Evolutionary conservation across 768 basidiomycete genomes (phyloP).

Genomic region (Tulasnella sp.): DNA sequence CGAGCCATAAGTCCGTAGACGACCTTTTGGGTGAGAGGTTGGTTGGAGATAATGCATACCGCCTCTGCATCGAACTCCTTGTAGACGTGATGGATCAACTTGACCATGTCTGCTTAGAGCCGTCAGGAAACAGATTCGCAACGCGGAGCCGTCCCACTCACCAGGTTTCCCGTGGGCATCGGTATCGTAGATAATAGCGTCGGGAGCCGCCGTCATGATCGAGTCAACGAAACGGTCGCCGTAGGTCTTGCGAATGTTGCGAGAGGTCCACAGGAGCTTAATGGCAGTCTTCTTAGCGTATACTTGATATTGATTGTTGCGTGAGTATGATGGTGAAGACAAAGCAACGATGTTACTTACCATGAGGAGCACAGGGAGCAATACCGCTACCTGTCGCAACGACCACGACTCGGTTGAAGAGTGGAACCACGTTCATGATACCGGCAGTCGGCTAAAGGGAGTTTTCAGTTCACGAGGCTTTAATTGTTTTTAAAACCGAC

Average conservation of each 20-base stretch:
- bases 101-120: slow-evolving; percentile 27
- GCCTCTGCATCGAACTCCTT: slow-evolving; percentile 37
- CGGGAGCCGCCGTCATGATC: slow-evolving; percentile 50
- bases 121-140: not conserved
- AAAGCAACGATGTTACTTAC: not conserved
- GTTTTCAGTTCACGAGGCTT: not conserved
- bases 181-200: slow-evolving; percentile 36
- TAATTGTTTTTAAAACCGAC: not conserved
- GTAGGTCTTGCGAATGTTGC: slow-evolving; percentile 63
- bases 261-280: slow-evolving; percentile 61
- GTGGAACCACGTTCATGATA: slow-evolving; percentile 35
- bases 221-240: slow-evolving; percentile 62
- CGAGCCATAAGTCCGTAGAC: slow-evolving; percentile 35
- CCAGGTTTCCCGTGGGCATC: slow-evolving; percentile 35
- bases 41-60: slow-evolving; percentile 35
- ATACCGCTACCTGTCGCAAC: slow-evolving; percentile 57
- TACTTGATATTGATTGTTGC: not conserved
- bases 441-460: slow-evolving; percentile 30
- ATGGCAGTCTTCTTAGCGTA: slow-evolving; percentile 28
- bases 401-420: slow-evolving; percentile 36
- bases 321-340: not conserved
- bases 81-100: slow-evolving; percentile 31
- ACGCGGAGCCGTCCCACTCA: not conserved
- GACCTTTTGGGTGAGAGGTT: slow-evolving; percentile 35
- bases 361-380: slow-evolving; percentile 59